phyloP scores from a whole-genome alignment of 345 rosid species.

The Eucalyptus pauciflora region DNA sequence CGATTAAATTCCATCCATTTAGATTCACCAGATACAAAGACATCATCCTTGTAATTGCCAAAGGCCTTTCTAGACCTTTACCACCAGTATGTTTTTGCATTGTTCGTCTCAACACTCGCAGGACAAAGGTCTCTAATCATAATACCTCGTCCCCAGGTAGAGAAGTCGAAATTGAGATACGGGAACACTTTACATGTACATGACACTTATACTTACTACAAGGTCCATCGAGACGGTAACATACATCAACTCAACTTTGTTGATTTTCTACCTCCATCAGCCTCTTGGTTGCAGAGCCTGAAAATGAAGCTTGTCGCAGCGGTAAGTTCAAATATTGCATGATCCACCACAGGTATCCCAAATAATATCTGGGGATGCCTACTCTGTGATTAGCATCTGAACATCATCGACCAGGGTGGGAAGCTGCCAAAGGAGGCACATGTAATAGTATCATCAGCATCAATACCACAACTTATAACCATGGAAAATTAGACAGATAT shows the following conservation, averaged over 20 bases:
- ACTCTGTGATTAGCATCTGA: conserved; percentile 33
- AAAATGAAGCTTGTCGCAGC: neutral
- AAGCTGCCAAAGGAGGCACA: conserved; percentile 16
- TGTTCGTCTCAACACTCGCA: neutral
- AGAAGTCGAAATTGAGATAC: neutral
- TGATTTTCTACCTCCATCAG: neutral
- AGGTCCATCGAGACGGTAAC: neutral
- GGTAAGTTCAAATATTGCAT: neutral
- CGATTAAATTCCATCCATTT: too few relatives aligned
- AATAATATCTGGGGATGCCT: neutral
- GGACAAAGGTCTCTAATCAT: neutral
- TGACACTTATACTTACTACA: neutral
- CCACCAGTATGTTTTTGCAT: neutral
- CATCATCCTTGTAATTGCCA: neutral
- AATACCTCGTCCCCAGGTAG: neutral
- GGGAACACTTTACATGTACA: neutral
- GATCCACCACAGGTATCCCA: neutral
- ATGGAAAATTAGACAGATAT: neutral
- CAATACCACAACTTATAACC: neutral
- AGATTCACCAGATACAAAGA: neutral
- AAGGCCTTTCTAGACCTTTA: neutral
- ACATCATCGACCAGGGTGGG: conserved; percentile 17
- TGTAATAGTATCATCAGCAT: neutral
- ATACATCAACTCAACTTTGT: neutral
- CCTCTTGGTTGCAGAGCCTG: neutral